phyloP scores from a whole-genome alignment of 2,329 filamentous ascomycete species.

The Nakataea oryzae region DNA sequence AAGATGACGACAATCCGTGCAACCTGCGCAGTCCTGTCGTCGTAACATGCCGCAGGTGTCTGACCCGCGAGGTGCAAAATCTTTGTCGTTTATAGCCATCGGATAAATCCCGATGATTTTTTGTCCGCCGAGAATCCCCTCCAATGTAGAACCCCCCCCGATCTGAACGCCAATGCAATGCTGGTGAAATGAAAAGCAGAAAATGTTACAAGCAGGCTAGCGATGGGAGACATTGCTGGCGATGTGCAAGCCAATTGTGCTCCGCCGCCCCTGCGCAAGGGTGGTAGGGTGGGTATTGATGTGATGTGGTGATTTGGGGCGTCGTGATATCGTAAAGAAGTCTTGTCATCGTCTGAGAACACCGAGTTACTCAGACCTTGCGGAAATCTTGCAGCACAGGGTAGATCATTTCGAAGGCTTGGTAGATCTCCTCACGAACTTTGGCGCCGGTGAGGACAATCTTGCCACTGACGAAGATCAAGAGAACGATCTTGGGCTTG shows the following conservation, averaged over 20 bases:
- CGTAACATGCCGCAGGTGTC: neutral
- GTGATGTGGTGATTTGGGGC: constrained; percentile 4
- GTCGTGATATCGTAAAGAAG: constrained; percentile 35
- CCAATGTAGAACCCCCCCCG: constrained; percentile 11
- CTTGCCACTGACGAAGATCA: constrained; percentile 98
- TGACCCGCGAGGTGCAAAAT: constrained; percentile 1
- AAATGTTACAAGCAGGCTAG: constrained; percentile 17
- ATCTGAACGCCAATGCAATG: constrained; percentile 50
- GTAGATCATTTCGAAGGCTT: constrained; percentile 95
- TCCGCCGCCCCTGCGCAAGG: neutral
- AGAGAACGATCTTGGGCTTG: constrained; percentile 96
- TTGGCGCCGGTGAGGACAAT: constrained; percentile 97
- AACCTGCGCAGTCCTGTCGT: constrained; percentile 7
- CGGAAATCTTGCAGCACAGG: constrained; percentile 73
- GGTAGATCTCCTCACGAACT: constrained; percentile 95
- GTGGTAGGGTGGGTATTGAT: neutral
- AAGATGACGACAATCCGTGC: constrained; percentile 5
- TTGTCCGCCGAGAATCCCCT: constrained; percentile 6
- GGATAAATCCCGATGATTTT: neutral
- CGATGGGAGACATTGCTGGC: neutral
- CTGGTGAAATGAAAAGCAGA: constrained; percentile 20
- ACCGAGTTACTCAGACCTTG: constrained; percentile 33
- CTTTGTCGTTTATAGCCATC: constrained; percentile 1
- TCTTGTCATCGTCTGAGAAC: constrained; percentile 23
- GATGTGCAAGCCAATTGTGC: neutral